Base-by-base conservation (phyloP, 805 yeast species). In the Lachancea fermentati region DNA sequence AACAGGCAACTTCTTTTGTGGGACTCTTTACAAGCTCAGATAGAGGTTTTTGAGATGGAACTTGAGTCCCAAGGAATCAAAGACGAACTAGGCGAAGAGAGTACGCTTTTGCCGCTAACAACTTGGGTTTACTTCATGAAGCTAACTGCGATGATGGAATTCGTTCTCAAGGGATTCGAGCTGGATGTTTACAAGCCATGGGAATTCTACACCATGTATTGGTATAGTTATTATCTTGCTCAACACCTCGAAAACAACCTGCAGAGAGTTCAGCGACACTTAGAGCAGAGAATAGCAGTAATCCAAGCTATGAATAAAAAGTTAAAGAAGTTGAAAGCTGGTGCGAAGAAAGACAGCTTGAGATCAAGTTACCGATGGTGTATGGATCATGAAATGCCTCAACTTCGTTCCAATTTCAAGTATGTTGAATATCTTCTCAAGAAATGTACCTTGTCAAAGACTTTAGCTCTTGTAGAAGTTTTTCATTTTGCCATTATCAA, bases 1-100 rank as follows among this genome's bases (percentile, higher is more conserved):
- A 66, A 79, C 47, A 67, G 79, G 53, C 66, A 73, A 52, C 54
- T 78, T 41, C 52, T 72, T 34, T 48, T 72, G 2, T 85, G 91
- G 83, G 97, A 91, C 60, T 72, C 87, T 2, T 64, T 85, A 24
- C 97, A 91, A 54, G 93, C 84, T 7, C 72, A 72, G 30, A 71
- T 83, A 39, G 95, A 86, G 52, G 61, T 67, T 4, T 67, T 79
- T 28, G 97, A 87, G 55, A 48, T 69, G 12, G 68, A 66, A 5
- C 41, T 74, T 5, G 60, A 52, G 26, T 48, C 55, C 4, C 66
- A 60, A 44, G 63, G 64, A 16, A 50, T 72, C 18, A 53, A 58
- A 19, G 65, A 62, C 25, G 46, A 43, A 1, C 42, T 60, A 12
- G 53, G 38, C 19, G 32, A 30, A 16, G 39, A 45, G 6, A 45